Conservation (phyloP, 345 rosid genomes). For the Cochlearia excelsa region DNA sequence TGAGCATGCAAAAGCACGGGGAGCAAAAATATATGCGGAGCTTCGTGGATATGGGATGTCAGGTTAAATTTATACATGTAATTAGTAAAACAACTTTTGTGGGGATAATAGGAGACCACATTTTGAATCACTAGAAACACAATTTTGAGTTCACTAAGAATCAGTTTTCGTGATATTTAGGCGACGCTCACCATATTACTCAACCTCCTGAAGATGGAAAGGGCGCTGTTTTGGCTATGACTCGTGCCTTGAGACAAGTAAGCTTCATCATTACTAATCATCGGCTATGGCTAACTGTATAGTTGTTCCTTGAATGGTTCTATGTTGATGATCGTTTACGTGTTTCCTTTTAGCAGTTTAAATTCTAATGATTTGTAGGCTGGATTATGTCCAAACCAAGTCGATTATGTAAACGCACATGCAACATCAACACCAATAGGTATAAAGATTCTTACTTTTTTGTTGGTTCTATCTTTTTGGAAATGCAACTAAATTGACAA, state of each 20-base stretch:
- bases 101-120: slow-evolving; percentile 4
- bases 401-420: slow-evolving; percentile 90
- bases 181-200: slow-evolving; percentile 94
- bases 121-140: neutral
- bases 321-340: neutral
- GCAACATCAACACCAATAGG: slow-evolving; percentile 95
- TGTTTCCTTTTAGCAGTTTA: slow-evolving; percentile 2
- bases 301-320: slow-evolving; percentile 11
- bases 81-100: too few species aligned
- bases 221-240: slow-evolving; percentile 92
- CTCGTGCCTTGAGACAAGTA: slow-evolving; percentile 73
- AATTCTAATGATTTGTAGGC: slow-evolving; percentile 52
- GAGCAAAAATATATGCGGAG: slow-evolving; percentile 88
- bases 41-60: slow-evolving; percentile 98
- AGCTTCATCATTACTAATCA: neutral
- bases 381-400: slow-evolving; percentile 68
- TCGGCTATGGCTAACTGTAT: neutral
- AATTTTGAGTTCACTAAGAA: neutral
- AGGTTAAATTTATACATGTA: slow-evolving; percentile 41
- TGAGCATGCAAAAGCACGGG: slow-evolving; percentile 86
- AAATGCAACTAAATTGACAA: neutral
- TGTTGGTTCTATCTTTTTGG: slow-evolving; percentile 16
- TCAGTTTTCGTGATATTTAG: slow-evolving; percentile 38
- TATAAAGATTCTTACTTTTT: slow-evolving; percentile 33
- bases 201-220: slow-evolving; percentile 88